Conservation (phyloP, 164 flowering plant species). For the Sextonia rubra region DNA sequence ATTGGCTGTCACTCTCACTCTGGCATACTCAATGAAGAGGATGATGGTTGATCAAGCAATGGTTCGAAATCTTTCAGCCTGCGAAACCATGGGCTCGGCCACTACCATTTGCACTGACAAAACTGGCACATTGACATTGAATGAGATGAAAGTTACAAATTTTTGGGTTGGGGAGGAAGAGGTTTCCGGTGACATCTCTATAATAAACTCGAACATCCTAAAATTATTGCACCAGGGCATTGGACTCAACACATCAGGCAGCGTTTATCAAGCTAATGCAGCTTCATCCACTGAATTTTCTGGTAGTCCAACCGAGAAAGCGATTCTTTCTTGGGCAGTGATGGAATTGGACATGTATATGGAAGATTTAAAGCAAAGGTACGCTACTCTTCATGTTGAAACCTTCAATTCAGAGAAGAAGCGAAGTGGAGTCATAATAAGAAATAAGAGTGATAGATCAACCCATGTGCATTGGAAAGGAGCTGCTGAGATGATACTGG, state of each 20-base stretch:
- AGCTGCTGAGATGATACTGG: slow-evolving; percentile 72
- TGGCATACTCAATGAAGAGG: slow-evolving; percentile 41
- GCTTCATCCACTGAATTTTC: slow-evolving; percentile 36
- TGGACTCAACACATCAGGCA: slow-evolving; percentile 52
- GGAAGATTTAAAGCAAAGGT: slow-evolving; percentile 16
- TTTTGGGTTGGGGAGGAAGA: slow-evolving; percentile 42
- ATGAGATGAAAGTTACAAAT: slow-evolving; percentile 54
- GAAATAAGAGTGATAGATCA: slow-evolving; percentile 24
- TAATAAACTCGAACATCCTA: slow-evolving; percentile 15
- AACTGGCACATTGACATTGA: slow-evolving; percentile 56
- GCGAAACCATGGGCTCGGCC: slow-evolving; percentile 37
- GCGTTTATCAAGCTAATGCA: slow-evolving; percentile 24
- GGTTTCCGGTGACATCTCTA: slow-evolving; percentile 3
- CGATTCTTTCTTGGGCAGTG: slow-evolving; percentile 59
- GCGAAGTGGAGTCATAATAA: slow-evolving; percentile 43
- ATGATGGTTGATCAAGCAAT: slow-evolving; percentile 39
- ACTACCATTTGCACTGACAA: slow-evolving; percentile 34
- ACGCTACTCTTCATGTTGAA: slow-evolving; percentile 27
- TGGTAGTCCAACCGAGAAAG: slow-evolving; percentile 66
- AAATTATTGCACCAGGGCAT: slow-evolving; percentile 44
- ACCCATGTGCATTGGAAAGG: slow-evolving; percentile 74
- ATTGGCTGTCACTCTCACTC: slow-evolving; percentile 33
- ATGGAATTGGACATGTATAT: slow-evolving; percentile 27
- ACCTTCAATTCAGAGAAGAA: slow-evolving; percentile 46
- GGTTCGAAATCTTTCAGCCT: slow-evolving; percentile 34